These are phyloP conservation scores for Exidia glandulosa DNA, from an alignment of 768 basidiomycete species.

Conservation along the genomic window DNA sequence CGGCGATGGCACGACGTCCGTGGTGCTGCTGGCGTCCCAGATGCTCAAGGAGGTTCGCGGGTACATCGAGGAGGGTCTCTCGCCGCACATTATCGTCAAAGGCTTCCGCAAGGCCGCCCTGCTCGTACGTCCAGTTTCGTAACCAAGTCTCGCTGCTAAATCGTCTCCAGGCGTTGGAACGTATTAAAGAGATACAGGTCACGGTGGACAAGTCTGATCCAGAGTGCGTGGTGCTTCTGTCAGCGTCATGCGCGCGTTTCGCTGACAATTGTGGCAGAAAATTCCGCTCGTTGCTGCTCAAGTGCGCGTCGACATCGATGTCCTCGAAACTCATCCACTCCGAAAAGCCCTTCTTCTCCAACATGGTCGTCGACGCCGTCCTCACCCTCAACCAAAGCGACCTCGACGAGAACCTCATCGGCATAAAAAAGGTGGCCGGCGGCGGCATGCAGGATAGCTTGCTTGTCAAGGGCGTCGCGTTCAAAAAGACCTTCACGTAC, in stretches of 20 bases:
- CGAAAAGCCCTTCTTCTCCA: conserved; percentile 97
- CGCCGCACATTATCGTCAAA: conserved; percentile 96
- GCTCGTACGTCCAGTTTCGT: conserved; percentile 42
- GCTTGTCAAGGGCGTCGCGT: conserved; percentile 82
- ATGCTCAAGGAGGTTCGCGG: conserved; percentile 83
- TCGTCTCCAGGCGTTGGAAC: conserved; percentile 59
- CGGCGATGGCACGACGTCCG: conserved; percentile 95
- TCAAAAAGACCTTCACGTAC: conserved; percentile 99
- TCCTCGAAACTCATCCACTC: conserved; percentile 98
- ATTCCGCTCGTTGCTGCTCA: conserved; percentile 88
- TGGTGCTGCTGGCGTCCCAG: conserved; percentile 89
- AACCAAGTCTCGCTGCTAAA: not conserved
- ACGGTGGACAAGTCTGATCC: conserved; percentile 82
- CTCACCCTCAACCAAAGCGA: conserved; percentile 85
- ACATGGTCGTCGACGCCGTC: conserved; percentile 98
- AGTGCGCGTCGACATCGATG: conserved; percentile 99
- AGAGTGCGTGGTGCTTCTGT: conserved; percentile 44
- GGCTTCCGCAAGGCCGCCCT: conserved; percentile 82
- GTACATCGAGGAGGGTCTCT: conserved; percentile 94
- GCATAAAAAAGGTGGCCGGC: conserved; percentile 94
- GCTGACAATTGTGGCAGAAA: conserved; percentile 36
- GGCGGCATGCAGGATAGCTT: conserved; percentile 96
- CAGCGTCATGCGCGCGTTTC: not conserved
- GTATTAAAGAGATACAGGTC: conserved; percentile 83
- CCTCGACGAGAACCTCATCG: conserved; percentile 91